Percentiles rank a stretch among this genome's conserved stretches.
Conservation (phyloP, 352 stramenopile genomes). For the Globisporangium radiosum region DNA sequence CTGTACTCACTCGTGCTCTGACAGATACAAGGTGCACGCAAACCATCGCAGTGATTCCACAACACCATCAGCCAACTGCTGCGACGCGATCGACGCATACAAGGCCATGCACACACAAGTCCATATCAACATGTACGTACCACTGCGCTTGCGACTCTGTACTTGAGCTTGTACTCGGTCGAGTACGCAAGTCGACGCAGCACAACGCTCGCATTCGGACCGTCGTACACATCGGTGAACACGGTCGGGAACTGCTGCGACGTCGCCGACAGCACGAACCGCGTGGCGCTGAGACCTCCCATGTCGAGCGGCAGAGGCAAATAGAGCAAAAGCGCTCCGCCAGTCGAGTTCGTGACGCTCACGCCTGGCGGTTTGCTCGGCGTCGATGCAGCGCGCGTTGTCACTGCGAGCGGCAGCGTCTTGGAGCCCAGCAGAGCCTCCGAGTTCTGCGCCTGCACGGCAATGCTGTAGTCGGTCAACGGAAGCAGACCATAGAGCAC, state of each 20-base stretch:
- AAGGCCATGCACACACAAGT: not conserved
- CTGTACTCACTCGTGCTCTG: constrained; percentile 48
- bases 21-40: too few relatives aligned
- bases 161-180: constrained; percentile 43
- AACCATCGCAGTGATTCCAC: too few relatives aligned
- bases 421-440: constrained; percentile 21
- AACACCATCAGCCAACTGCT: too few relatives aligned
- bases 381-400: constrained; percentile 23
- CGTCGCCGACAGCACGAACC: constrained; percentile 21
- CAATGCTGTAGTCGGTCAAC: constrained; percentile 25
- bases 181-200: constrained; percentile 27
- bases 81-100: too few relatives aligned
- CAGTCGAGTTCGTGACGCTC: constrained; percentile 21
- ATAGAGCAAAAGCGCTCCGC: constrained; percentile 33
- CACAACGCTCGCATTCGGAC: constrained; percentile 13
- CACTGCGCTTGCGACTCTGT: constrained; percentile 25
- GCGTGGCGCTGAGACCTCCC: constrained; percentile 24
- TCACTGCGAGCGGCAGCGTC: constrained; percentile 15
- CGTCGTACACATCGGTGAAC: constrained; percentile 38
- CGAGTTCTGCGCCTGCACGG: constrained; percentile 27
- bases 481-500: constrained; percentile 24
- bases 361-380: constrained; percentile 29
- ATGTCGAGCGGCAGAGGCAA: constrained; percentile 28
- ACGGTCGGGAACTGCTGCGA: constrained; percentile 29
- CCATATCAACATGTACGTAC: not conserved